Evolutionary conservation across 2,329 filamentous ascomycete species (phyloP), one percentile per base, ranked within the genome.

Genomic region (Pezizomycotina sp.): DNA sequence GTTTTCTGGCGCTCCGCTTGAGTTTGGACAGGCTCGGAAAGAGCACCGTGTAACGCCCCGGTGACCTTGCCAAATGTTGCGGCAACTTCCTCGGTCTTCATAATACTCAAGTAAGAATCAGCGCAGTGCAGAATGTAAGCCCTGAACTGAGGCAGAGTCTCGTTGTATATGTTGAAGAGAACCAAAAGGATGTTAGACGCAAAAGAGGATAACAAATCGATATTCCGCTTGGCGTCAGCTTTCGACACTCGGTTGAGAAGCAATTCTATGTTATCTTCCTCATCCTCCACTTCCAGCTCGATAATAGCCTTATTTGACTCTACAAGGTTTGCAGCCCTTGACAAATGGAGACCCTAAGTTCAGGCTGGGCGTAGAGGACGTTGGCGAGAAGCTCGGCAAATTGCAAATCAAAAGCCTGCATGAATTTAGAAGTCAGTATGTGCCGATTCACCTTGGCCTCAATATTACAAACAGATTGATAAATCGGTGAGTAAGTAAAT

Each of bases 111-210:
- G 58, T 84, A 95, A 4, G 82, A 74, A 58, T 95, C 93, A 62
- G 95, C 89, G 45, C 84, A 92, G 55, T 86, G 80, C 21, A 98
- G 64, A 35, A 98, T 89, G 13, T 80, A 82, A 0, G 82, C 84
- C 49, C 89, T 71, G 52, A 81, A 89, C 53, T 93, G 82, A 2
- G 89, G 86, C 16, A 98, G 66, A 1, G 89, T 98, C 57, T 93
- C 80, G 47, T 80, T 92, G 61, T 98, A 98, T 27, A 98, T 86
- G 55, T 98, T 98, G 66, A 98, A 95, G n/a, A 98, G 63, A 1
- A 95, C 86, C 5, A 89, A 84, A 26, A 98, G 70, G 59, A 98
- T 69, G 52, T 95, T 95, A 43, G 77, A 77, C 1, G 86, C 69
- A 53, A 89, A 84, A 1, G 63, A 62, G 10, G 80, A 73, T 8